phyloP scores from a whole-genome alignment of 1,139 yeast genomes.

The Diutina scorzettiae region DNA sequence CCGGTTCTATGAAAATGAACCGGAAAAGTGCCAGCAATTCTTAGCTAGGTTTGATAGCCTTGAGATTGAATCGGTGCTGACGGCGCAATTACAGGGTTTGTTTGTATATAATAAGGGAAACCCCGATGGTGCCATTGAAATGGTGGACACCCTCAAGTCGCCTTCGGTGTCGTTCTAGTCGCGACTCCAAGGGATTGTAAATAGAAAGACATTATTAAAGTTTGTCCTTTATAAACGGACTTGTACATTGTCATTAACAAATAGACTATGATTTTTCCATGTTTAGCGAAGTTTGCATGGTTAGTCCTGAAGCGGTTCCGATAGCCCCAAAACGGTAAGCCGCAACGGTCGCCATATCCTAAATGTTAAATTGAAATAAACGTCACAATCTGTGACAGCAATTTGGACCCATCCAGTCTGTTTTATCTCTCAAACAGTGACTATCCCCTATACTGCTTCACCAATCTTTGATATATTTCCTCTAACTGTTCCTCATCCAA shows the following conservation, averaged over 20 bases:
- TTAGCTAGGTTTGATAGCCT: conserved; percentile 38
- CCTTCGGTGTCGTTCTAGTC: conserved; percentile 21
- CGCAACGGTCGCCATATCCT: too few species aligned
- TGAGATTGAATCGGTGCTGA: conserved; percentile 46
- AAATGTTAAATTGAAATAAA: too few species aligned
- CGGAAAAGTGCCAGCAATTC: conserved; percentile 50
- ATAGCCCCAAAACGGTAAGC: too few species aligned
- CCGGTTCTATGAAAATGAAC: conserved; percentile 69
- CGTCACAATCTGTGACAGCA: too few species aligned
- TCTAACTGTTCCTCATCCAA: background rate
- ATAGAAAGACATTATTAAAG: background rate
- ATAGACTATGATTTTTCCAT: too few species aligned
- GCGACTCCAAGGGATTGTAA: background rate
- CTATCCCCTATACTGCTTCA: background rate
- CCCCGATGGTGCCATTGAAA: conserved; percentile 63
- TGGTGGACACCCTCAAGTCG: conserved; percentile 36
- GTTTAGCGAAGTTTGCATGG: too few species aligned
- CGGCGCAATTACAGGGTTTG: conserved; percentile 92
- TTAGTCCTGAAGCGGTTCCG: too few species aligned
- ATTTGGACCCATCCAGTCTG: too few species aligned
- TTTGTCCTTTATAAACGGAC: background rate
- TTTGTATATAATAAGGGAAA: conserved; percentile 86
- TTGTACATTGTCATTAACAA: background rate
- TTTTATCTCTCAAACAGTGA: background rate
- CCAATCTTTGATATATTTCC: background rate